Percentiles rank a stretch among this genome's conserved stretches.
phyloP scores from a whole-genome alignment of 495 filamentous ascomycete species.

The Penicillium lividum region DNA sequence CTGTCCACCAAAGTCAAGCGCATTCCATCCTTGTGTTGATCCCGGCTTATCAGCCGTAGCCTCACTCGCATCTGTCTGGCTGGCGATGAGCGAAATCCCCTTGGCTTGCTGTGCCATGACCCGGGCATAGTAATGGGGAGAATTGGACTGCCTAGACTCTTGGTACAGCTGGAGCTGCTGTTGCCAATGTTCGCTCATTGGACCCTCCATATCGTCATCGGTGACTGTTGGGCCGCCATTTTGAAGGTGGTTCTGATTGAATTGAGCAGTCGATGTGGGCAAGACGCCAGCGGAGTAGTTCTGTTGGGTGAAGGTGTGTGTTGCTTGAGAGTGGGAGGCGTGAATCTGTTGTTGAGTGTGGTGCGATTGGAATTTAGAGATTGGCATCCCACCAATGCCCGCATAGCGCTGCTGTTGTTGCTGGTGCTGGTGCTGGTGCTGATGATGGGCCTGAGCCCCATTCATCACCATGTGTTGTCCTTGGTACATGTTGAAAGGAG shows the following conservation, averaged over 20 bases:
- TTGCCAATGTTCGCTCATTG: slow-evolving; percentile 82
- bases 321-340: slow-evolving; percentile 69
- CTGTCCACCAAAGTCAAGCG: slow-evolving; percentile 91
- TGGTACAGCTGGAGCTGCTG: slow-evolving; percentile 79
- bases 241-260: slow-evolving; percentile 69
- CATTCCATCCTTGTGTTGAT: slow-evolving; percentile 81
- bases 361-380: slow-evolving; percentile 72
- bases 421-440: slow-evolving; percentile 5
- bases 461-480: slow-evolving; percentile 79
- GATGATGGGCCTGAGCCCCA: slow-evolving; percentile 50
- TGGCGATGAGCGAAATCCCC: slow-evolving; percentile 57
- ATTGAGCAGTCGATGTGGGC: slow-evolving; percentile 71
- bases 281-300: slow-evolving; percentile 78
- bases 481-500: slow-evolving; percentile 78
- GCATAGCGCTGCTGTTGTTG: slow-evolving; percentile 46
- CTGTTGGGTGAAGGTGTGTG: slow-evolving; percentile 70
- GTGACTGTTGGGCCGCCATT: slow-evolving; percentile 67
- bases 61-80: slow-evolving; percentile 63
- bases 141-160: slow-evolving; percentile 64
- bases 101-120: slow-evolving; percentile 58
- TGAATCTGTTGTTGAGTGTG: slow-evolving; percentile 68
- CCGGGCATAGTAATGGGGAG: slow-evolving; percentile 67
- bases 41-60: slow-evolving; percentile 57
- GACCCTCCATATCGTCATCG: slow-evolving; percentile 58
- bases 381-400: slow-evolving; percentile 44